Evolutionary conservation across 805 yeast species (phyloP), one percentile per base, ranked within the genome.

Genomic region (Candida peoriensis): DNA sequence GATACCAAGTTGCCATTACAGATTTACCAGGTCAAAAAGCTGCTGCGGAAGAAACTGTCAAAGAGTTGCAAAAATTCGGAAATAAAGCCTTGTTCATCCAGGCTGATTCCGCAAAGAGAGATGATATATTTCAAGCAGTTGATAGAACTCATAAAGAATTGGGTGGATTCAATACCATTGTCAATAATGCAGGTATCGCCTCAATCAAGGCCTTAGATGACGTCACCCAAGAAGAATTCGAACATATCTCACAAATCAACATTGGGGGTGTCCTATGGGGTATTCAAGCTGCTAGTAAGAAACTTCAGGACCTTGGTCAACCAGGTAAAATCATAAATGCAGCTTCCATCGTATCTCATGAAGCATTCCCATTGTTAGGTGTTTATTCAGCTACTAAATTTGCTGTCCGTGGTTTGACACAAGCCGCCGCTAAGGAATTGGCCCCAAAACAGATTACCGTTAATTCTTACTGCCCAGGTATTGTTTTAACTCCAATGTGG

Each of bases 1-100:
- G 94, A 3, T 78, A 85, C 57, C 43, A 51, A 27, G 50, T 55
- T 16, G 58, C 57, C 12, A 48, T 55, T 34, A 48, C 55, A 2
- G 57, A 55, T 38, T 30, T 55, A 22, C 41, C 54, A 10, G 11
- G 16, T 7, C 59, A 57, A 39, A 41, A 38, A 24, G 36, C 33
- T 1, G 37, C 34, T 12, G 61, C 61, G 2, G 20, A 36, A 21
- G 46, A 41, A 15, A 44, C 54, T 2, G 47, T 51, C 6, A 29
- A 49, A 16, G 52, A 46, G 21, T 43, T 57, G 16, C 30, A 41
- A 26, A 37, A 40, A 22, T 24, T 45, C 3, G 54, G 54, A 24
- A 34, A 35, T 16, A 44, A 46, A 20, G 31, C 57, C 1, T 8
- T 51, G 8, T 58, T 52, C 33, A 38, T 58, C 20, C 50, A 46